A percentile compares a stretch with the other conserved stretches of the same genome.
phyloP scores from a whole-genome alignment of 108 stramenopile species.

The Poteriospumella lacustris region DNA sequence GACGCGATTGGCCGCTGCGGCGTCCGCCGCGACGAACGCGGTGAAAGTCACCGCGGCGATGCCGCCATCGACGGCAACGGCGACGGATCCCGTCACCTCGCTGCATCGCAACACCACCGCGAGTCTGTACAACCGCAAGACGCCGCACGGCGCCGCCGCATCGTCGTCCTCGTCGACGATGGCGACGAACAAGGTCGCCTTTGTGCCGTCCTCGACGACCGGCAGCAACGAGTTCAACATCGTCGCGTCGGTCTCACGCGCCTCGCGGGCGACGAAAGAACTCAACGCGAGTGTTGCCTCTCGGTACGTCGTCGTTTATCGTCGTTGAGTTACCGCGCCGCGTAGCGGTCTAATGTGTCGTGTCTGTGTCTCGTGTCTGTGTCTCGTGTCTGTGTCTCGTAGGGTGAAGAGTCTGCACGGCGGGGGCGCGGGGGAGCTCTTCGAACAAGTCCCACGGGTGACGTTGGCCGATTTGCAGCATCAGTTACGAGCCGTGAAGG shows the following conservation, averaged over 20 bases:
- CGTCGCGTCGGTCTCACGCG: neutral
- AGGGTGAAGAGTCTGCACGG: constrained; percentile 13
- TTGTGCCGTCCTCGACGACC: neutral
- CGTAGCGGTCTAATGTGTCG: neutral
- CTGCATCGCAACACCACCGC: neutral
- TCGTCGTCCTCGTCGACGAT: neutral
- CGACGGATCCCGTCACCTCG: neutral
- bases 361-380: neutral
- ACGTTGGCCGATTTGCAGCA: neutral
- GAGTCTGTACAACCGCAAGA: too few relatives aligned
- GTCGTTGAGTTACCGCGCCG: too few relatives aligned
- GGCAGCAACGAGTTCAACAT: neutral
- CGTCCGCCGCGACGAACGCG: neutral
- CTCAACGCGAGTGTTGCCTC: constrained; percentile 2
- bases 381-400: neutral
- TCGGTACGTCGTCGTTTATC: too few relatives aligned
- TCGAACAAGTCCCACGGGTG: neutral
- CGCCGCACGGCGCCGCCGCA: too few relatives aligned
- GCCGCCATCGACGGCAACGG: neutral
- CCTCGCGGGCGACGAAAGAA: neutral
- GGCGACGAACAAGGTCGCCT: neutral
- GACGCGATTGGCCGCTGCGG: neutral
- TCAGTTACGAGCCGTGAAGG: neutral
- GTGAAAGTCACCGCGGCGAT: neutral
- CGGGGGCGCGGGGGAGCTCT: neutral